Evolutionary conservation across 1,139 yeast species (phyloP).

Genomic region (Pichia sp.): DNA sequence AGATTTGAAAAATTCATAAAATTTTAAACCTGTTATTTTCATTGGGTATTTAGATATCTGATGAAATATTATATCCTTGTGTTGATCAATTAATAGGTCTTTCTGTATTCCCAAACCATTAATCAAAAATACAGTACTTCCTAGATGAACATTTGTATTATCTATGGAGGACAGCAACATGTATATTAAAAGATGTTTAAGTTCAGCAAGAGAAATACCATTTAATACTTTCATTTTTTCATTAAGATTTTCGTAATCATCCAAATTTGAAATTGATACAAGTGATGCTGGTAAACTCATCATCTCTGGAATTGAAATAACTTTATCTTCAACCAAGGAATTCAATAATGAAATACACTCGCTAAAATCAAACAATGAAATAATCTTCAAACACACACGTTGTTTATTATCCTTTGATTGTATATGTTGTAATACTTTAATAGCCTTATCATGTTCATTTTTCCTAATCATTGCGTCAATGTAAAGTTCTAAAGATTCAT

Average conservation of each 20-base stretch:
- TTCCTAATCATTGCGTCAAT: background rate
- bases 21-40: slow-evolving; percentile 18
- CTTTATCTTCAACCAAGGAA: background rate
- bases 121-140: slow-evolving; percentile 16
- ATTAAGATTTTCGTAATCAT: slow-evolving; percentile 13
- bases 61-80: slow-evolving; percentile 19
- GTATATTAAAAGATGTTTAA: slow-evolving; percentile 16
- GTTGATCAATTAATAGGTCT: slow-evolving; percentile 9
- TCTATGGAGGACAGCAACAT: slow-evolving; percentile 20
- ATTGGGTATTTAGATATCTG: slow-evolving; percentile 11
- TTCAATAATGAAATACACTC: slow-evolving; percentile 10
- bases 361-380: slow-evolving; percentile 4
- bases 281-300: slow-evolving; percentile 12
- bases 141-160: slow-evolving; percentile 16
- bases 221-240: slow-evolving; percentile 8
- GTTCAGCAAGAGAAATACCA: slow-evolving; percentile 4
- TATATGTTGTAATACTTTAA: slow-evolving; percentile 6
- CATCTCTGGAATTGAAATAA: slow-evolving; percentile 1
- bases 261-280: slow-evolving; percentile 9
- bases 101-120: slow-evolving; percentile 8
- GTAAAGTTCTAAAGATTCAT: background rate
- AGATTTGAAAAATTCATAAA: slow-evolving; percentile 10
- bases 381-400: slow-evolving; percentile 4
- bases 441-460: slow-evolving; percentile 2
- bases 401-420: slow-evolving; percentile 2